Evolutionary conservation across 225 moss, liverwort and hornwort genomes (phyloP).

Genomic region (Neckera pumila): DNA sequence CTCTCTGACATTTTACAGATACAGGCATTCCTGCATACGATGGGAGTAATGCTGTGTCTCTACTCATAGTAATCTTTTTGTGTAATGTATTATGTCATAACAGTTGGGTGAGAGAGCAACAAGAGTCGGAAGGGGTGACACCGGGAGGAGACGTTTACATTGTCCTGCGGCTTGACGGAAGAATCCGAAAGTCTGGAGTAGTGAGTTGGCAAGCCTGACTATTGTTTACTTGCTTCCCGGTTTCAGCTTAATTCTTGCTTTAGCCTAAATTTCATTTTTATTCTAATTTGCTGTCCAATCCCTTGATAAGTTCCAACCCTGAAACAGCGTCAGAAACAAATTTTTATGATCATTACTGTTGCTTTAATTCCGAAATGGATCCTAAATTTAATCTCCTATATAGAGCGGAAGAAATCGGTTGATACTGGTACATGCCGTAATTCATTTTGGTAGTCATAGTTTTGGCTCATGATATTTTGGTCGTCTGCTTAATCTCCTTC

Average conservation of each 20-base stretch:
- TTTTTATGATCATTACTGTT: not conserved
- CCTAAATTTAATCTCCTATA: not conserved
- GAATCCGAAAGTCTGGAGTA: slow-evolving; percentile 71
- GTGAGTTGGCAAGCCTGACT: slow-evolving; percentile 26
- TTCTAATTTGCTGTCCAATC: not conserved
- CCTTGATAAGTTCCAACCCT: not conserved
- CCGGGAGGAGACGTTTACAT: slow-evolving; percentile 69
- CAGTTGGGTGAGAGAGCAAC: slow-evolving; percentile 89
- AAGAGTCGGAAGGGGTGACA: slow-evolving; percentile 62
- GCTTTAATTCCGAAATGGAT: not conserved
- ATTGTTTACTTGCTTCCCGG: not conserved
- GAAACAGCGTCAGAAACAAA: not conserved
- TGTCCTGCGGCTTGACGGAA: slow-evolving; percentile 72
- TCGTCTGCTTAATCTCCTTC: not conserved
- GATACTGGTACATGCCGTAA: not conserved
- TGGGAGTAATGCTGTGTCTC: not conserved
- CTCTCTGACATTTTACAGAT: not conserved
- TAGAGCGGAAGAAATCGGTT: not conserved
- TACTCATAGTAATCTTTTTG: not conserved
- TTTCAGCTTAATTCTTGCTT: not conserved
- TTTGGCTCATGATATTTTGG: not conserved
- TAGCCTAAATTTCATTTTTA: not conserved
- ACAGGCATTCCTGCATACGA: not conserved
- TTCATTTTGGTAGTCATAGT: not conserved
- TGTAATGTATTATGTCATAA: not conserved